phyloP scores from a whole-genome alignment of 495 filamentous ascomycete species.

The Hypoxylon subgilvum region DNA sequence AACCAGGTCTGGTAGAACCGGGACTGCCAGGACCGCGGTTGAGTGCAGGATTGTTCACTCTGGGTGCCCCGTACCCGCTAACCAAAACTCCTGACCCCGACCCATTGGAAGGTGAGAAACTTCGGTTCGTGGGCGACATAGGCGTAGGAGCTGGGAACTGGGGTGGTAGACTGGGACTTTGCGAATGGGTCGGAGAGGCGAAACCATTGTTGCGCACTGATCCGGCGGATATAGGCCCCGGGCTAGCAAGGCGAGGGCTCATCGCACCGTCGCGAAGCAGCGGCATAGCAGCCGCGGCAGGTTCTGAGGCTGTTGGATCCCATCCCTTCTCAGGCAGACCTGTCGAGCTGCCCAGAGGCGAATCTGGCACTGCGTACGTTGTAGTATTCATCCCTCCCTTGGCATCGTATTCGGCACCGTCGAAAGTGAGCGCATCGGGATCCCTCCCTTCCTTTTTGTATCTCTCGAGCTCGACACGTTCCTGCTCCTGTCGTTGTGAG shows the following conservation, averaged over 20 bases:
- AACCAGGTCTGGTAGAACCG: constrained; percentile 13
- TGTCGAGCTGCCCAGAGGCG: constrained; percentile 42
- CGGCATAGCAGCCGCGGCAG: constrained; percentile 41
- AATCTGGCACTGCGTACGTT: constrained; percentile 45
- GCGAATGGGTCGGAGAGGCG: constrained; percentile 30
- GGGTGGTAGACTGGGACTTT: constrained; percentile 35
- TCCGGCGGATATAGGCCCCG: constrained; percentile 15
- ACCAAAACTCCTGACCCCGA: constrained; percentile 38
- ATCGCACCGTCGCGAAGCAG: constrained; percentile 41
- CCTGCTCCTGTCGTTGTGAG: constrained; percentile 60
- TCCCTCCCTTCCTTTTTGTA: constrained; percentile 54
- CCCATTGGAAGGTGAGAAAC: constrained; percentile 38
- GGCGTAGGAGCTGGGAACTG: constrained; percentile 20
- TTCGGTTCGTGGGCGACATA: constrained; percentile 36
- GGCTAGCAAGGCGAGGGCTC: constrained; percentile 34
- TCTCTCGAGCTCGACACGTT: constrained; percentile 68
- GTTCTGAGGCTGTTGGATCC: constrained; percentile 40
- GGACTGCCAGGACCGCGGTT: constrained; percentile 26
- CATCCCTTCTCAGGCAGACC: constrained; percentile 34
- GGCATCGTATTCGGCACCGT: constrained; percentile 49
- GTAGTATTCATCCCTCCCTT: constrained; percentile 39
- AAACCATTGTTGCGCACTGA: constrained; percentile 30
- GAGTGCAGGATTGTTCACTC: constrained; percentile 24
- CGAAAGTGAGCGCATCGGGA: constrained; percentile 50
- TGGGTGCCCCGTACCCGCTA: constrained; percentile 28